phyloP scores from a whole-genome alignment of 1,284 basidiomycete genomes.

The Heterobasidion annosum region DNA sequence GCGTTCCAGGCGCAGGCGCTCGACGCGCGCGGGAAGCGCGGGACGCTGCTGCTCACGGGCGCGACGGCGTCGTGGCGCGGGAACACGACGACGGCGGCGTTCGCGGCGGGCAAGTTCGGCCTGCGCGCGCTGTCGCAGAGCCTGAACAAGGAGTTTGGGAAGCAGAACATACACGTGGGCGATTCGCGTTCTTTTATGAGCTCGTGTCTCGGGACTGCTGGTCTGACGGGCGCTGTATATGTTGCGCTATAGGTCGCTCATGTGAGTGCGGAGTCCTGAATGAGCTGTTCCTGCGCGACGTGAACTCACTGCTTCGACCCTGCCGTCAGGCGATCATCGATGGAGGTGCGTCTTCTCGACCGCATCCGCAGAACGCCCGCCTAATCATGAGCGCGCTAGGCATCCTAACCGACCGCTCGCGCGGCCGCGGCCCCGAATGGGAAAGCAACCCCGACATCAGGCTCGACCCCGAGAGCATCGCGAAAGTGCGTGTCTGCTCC shows the following conservation, averaged over 20 bases:
- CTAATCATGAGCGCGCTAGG: constrained; percentile 9
- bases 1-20: constrained; percentile 55
- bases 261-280: constrained; percentile 28
- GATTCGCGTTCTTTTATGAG: background rate
- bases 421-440: constrained; percentile 27
- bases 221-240: background rate
- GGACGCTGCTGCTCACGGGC: constrained; percentile 71
- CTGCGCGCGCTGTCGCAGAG: constrained; percentile 64
- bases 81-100: constrained; percentile 53
- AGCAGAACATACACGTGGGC: constrained; percentile 68
- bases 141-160: constrained; percentile 72
- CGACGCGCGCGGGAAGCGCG: constrained; percentile 37
- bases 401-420: constrained; percentile 41
- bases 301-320: background rate
- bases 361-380: background rate
- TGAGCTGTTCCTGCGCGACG: background rate
- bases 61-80: constrained; percentile 66
- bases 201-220: background rate
- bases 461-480: constrained; percentile 58
- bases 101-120: constrained; percentile 64
- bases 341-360: constrained; percentile 17
- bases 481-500: constrained; percentile 31
- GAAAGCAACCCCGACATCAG: constrained; percentile 35
- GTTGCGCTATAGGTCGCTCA: constrained; percentile 43
- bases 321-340: constrained; percentile 27